Evolutionary conservation across 75 land plant species (phyloP), one percentile per base, ranked within the genome.

Genomic region (Gnetum montanum): DNA sequence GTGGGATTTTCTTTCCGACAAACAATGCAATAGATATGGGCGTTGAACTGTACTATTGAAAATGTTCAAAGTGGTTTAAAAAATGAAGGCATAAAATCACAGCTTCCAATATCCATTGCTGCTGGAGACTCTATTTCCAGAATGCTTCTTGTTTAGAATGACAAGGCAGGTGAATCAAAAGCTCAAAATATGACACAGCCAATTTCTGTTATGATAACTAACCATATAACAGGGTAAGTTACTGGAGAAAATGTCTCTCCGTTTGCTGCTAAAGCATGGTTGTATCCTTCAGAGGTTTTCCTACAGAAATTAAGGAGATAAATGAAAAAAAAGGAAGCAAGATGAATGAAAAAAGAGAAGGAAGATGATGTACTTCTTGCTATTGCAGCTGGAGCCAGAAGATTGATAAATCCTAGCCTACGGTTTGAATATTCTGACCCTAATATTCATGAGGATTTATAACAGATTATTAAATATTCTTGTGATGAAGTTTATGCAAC

Each of bases 251-350:
- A n/a, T n/a, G n/a, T n/a, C n/a, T n/a, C n/a, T n/a, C n/a, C n/a
- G n/a, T n/a, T n/a, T n/a, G n/a, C n/a, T n/a, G n/a, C n/a, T n/a
- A n/a, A n/a, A n/a, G n/a, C n/a, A n/a, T n/a, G n/a, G n/a, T n/a
- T n/a, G n/a, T n/a, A n/a, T n/a, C n/a, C n/a, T n/a, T n/a, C n/a
- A n/a, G n/a, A n/a, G n/a, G n/a, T n/a, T n/a, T n/a, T n/a, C n/a
- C n/a, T n/a, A n/a, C n/a, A n/a, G 97, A 92, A 49, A 76, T 92
- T 20, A 92, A 81, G 62, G 97, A 92, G 49, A 69, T 83, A 33
- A 78, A 70, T 77, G 88, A 86, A n/a, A n/a, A n/a, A n/a, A n/a
- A n/a, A n/a, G n/a, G n/a, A n/a, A n/a, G n/a, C n/a, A n/a, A n/a
- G n/a, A n/a, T n/a, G n/a, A n/a, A n/a, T n/a, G 57, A 84, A 64